phyloP scores from a whole-genome alignment of 164 flowering plant species.

The Brasenia schreberi region DNA sequence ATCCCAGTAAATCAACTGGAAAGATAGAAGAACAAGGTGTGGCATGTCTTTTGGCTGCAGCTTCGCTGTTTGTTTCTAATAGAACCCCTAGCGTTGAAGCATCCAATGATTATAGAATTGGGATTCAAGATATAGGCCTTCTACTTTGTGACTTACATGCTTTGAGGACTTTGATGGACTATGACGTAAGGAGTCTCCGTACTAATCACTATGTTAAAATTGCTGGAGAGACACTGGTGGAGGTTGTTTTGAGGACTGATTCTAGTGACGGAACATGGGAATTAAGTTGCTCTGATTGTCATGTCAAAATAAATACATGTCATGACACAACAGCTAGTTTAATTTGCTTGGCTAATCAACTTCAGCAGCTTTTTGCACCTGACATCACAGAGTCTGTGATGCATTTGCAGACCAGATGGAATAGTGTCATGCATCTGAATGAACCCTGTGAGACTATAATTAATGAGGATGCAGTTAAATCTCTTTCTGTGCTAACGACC shows the following conservation, averaged over 20 bases:
- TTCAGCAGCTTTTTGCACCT: conserved; percentile 84
- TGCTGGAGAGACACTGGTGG: conserved; percentile 70
- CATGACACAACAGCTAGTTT: conserved; percentile 66
- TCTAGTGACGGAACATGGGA: conserved; percentile 62
- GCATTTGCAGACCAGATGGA: conserved; percentile 87
- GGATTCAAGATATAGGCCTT: conserved; percentile 76
- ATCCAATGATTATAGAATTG: conserved; percentile 41
- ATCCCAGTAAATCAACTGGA: conserved; percentile 11
- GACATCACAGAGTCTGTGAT: conserved; percentile 72
- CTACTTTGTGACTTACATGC: conserved; percentile 40
- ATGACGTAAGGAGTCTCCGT: conserved; percentile 47
- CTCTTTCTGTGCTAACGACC: conserved; percentile 11
- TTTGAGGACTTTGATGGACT: conserved; percentile 17
- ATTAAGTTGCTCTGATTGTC: conserved; percentile 57
- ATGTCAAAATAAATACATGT: conserved; percentile 62
- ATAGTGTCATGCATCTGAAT: conserved; percentile 36
- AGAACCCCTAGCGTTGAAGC: conserved; percentile 13
- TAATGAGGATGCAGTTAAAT: conserved; percentile 11
- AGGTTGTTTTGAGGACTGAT: conserved; percentile 52
- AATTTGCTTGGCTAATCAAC: conserved; percentile 56
- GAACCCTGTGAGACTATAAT: conserved; percentile 9
- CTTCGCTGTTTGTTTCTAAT: conserved; percentile 51
- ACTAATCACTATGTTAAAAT: conserved; percentile 73
- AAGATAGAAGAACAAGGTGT: conserved; percentile 27
- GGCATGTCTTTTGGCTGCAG: conserved; percentile 70